Conservation (phyloP, 1,284 basidiomycete genomes). For the Puccinia polysora region DNA sequence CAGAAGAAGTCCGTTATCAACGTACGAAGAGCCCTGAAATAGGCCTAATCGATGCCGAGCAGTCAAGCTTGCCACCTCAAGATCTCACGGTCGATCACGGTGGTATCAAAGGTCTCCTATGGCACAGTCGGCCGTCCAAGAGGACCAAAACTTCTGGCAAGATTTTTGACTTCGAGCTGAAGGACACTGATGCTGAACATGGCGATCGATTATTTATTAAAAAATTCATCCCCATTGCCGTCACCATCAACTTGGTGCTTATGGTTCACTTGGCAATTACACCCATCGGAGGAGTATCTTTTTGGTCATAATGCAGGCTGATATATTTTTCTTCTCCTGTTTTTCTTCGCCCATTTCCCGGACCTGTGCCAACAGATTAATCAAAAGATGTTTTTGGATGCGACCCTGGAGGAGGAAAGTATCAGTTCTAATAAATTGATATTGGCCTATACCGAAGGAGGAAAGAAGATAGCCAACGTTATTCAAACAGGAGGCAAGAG, state of each 20-base stretch:
- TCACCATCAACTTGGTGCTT: slow-evolving; percentile 36
- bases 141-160: slow-evolving; percentile 2
- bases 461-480: slow-evolving; percentile 35
- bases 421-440: slow-evolving; percentile 38
- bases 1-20: slow-evolving; percentile 37
- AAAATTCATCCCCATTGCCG: slow-evolving; percentile 18
- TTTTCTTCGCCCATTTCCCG: too few species aligned
- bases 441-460: slow-evolving; percentile 31
- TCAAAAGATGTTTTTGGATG: slow-evolving; percentile 37
- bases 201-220: slow-evolving; percentile 36
- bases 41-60: slow-evolving; percentile 5
- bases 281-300: too few species aligned
- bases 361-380: slow-evolving; percentile 37
- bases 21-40: slow-evolving; percentile 12
- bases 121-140: slow-evolving; percentile 7
- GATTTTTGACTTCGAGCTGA: slow-evolving; percentile 37
- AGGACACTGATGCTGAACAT: slow-evolving; percentile 38
- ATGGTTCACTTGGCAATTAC: background rate
- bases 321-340: too few species aligned
- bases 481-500: slow-evolving; percentile 41
- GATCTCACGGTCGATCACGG: background rate
- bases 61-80: background rate
- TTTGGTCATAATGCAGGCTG: too few species aligned
- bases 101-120: slow-evolving; percentile 21
- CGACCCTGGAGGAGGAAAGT: slow-evolving; percentile 40